Evolutionary conservation across 768 basidiomycete genomes (phyloP), one percentile per base, ranked within the genome.

Genomic region (Boletus rubescentipes): DNA sequence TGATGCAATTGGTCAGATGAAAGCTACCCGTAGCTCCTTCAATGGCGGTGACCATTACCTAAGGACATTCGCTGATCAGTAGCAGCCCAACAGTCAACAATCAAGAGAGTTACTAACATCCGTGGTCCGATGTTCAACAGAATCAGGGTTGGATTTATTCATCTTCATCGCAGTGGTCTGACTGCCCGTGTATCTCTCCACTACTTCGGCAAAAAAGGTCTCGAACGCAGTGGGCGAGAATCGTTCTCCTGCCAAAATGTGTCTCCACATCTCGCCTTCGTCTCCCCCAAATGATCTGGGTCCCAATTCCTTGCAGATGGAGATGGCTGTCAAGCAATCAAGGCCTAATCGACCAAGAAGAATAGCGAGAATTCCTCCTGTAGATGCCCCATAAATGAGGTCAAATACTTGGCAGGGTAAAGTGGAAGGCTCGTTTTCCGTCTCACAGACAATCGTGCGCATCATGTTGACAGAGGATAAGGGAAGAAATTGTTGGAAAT

Each of bases 21-120:
- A n/a, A n/a, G n/a, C n/a, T n/a, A n/a, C n/a, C n/a, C n/a, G n/a
- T n/a, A n/a, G n/a, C n/a, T n/a, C n/a, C n/a, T n/a, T n/a, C n/a
- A n/a, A n/a, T n/a, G n/a, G n/a, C n/a, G n/a, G 47, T 39, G 37
- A 49, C 18, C 9, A 49, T 39, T 9, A 49, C 47, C 47, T 49
- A 1, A 26, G 26, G 4, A 26, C 26, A 6, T 6, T 26, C 3
- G 26, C 26, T 26, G 26, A 26, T 26, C 26, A 26, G 26, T 26
- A 6, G 26, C 26, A 4, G 26, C 6, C 6, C 26, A n/a, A n/a
- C n/a, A n/a, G n/a, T n/a, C n/a, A n/a, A n/a, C n/a, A 26, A 26
- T 26, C 26, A 3, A 26, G 26, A 26, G 26, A 26, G 26, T 26
- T 26, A 48, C 36, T 15, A 5, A 48, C 47, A 20, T 48, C 29